phyloP scores from a whole-genome alignment of 306 rosid species.

The Cicer pinnatifidum region DNA sequence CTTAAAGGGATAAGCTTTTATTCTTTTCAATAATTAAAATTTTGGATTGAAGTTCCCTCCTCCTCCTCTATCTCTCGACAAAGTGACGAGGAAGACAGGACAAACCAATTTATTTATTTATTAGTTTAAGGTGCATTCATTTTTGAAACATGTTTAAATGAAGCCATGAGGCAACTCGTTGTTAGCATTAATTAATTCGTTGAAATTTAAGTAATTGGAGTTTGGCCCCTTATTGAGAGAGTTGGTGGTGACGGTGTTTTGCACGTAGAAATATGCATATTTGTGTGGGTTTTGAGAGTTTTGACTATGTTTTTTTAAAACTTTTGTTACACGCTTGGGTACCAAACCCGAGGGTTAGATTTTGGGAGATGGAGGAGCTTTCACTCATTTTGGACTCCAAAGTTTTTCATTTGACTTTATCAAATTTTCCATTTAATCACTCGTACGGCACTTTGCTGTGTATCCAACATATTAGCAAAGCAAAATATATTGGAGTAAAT shows the following conservation, averaged over 20 bases:
- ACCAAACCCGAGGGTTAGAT: constrained; percentile 76
- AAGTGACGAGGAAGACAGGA: constrained; percentile 12
- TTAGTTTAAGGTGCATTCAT: constrained; percentile 38
- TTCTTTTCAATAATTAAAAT: neutral
- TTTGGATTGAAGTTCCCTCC: neutral
- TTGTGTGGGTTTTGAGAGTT: constrained; percentile 60
- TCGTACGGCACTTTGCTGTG: constrained; percentile 53
- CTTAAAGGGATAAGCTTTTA: no score
- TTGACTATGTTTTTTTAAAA: constrained; percentile 54
- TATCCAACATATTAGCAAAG: constrained; percentile 51
- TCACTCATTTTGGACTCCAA: constrained; percentile 78
- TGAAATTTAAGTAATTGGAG: constrained; percentile 34
- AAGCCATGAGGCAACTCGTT: constrained; percentile 37
- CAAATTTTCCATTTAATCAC: constrained; percentile 49
- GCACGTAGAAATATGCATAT: constrained; percentile 65
- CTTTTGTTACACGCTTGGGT: constrained; percentile 74
- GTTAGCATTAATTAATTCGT: constrained; percentile 41
- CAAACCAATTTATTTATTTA: constrained; percentile 21
- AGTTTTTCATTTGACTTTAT: constrained; percentile 65
- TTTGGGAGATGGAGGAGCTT: constrained; percentile 55
- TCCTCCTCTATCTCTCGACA: neutral
- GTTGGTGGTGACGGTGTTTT: constrained; percentile 56
- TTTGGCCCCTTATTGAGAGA: constrained; percentile 40
- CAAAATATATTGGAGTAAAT: constrained; percentile 37
- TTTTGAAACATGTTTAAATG: constrained; percentile 36